phyloP scores from a whole-genome alignment of 768 basidiomycete species.

The Inosperma sp. region DNA sequence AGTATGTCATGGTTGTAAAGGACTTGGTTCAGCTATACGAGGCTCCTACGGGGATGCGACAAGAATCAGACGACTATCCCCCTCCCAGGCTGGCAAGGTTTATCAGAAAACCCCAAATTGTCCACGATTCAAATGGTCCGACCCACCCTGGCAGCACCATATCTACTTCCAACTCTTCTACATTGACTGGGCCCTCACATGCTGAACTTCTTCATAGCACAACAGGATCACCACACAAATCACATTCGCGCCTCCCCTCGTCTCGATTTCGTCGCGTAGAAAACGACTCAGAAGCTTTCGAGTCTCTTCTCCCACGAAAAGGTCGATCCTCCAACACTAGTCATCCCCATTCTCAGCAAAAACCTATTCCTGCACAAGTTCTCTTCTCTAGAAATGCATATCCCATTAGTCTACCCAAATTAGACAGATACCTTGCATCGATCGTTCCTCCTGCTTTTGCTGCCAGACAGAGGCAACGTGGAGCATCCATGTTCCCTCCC shows the following conservation, averaged over 20 bases:
- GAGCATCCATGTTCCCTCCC: slow-evolving; percentile 52
- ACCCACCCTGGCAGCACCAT: no score
- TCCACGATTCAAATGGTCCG: no score
- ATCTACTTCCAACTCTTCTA: neutral
- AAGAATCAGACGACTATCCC: slow-evolving; percentile 3
- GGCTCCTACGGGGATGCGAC: slow-evolving; percentile 4
- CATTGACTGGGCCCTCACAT: neutral
- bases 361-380: slow-evolving; percentile 49
- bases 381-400: slow-evolving; percentile 58
- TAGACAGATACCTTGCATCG: slow-evolving; percentile 54
- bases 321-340: slow-evolving; percentile 4
- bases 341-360: slow-evolving; percentile 26
- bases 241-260: no score
- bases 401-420: slow-evolving; percentile 55
- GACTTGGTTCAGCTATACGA: slow-evolving; percentile 34
- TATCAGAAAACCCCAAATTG: slow-evolving; percentile 11
- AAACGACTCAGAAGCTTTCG: neutral
- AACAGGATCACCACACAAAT: no score
- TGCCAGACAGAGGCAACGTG: slow-evolving; percentile 16
- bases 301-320: neutral
- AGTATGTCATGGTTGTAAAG: slow-evolving; percentile 30
- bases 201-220: neutral
- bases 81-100: slow-evolving; percentile 23
- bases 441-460: slow-evolving; percentile 43
- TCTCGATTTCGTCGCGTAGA: neutral